These are phyloP conservation scores for Mortierella sp. DNA, from an alignment of 371 early-diverging fungal species.

Conservation along the genomic window DNA sequence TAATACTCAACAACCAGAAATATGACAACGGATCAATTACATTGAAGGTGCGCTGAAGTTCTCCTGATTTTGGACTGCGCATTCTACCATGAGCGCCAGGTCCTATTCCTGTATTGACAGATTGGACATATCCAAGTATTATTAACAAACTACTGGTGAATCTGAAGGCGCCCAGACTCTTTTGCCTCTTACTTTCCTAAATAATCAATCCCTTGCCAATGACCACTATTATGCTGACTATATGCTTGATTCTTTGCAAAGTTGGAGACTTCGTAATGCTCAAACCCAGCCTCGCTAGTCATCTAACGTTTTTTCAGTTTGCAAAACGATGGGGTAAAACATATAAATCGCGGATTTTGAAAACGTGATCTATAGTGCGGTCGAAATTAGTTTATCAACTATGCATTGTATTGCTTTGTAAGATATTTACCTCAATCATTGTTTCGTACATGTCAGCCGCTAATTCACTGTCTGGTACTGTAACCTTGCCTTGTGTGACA, in stretches of 20 bases:
- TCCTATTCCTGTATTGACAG: conserved; percentile 69
- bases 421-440: conserved; percentile 55
- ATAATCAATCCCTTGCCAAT: conserved; percentile 89
- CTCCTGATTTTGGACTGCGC: conserved; percentile 51
- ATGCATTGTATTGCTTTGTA: too few relatives aligned
- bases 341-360: background rate
- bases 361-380: too few relatives aligned
- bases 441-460: conserved; percentile 84
- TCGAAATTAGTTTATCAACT: too few relatives aligned
- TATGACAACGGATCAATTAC: conserved; percentile 40
- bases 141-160: too few relatives aligned
- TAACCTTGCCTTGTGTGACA: conserved; percentile 55
- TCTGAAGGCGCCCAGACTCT: too few relatives aligned
- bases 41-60: conserved; percentile 69
- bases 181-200: conserved; percentile 63
- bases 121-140: too few relatives aligned
- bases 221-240: conserved; percentile 82
- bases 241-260: conserved; percentile 69
- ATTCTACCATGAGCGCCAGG: conserved; percentile 91
- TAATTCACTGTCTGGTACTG: conserved; percentile 66
- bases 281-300: conserved; percentile 64
- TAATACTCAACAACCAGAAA: background rate
- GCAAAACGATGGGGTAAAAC: too few relatives aligned
- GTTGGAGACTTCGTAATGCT: conserved; percentile 91
- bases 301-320: conserved; percentile 18